These are phyloP conservation scores for Mycena latifolia DNA, from an alignment of 768 basidiomycete species.

Conservation along the genomic window DNA sequence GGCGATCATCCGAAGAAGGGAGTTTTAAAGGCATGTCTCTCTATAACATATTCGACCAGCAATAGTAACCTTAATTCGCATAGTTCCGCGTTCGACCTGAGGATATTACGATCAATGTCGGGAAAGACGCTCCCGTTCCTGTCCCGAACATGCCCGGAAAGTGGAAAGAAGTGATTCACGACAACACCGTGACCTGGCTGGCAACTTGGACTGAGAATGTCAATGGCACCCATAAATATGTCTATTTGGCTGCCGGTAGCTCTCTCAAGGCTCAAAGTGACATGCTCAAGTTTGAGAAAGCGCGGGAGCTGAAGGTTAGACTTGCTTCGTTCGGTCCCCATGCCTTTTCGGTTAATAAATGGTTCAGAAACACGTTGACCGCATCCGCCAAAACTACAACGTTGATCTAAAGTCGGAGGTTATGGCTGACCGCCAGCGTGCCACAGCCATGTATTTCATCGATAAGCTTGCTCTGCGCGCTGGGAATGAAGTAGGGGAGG, in stretches of 20 bases:
- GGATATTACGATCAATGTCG: constrained; percentile 97
- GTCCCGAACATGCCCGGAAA: constrained; percentile 92
- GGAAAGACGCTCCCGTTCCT: constrained; percentile 78
- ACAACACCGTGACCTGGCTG: constrained; percentile 98
- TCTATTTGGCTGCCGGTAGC: constrained; percentile 96
- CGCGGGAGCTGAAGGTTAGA: constrained; percentile 91
- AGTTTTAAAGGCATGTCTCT: constrained; percentile 80
- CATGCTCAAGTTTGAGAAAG: constrained; percentile 98
- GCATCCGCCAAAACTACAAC: constrained; percentile 91
- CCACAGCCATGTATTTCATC: constrained; percentile 99
- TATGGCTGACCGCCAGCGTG: constrained; percentile 95
- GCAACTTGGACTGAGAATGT: constrained; percentile 99
- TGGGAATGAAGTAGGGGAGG: constrained; percentile 99
- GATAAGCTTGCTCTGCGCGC: constrained; percentile 97
- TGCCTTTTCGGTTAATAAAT: background rate
- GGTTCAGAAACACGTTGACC: constrained; percentile 86
- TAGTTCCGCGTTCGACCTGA: constrained; percentile 92
- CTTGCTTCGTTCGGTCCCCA: background rate
- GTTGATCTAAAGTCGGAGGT: constrained; percentile 90
- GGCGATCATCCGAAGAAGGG: constrained; percentile 99
- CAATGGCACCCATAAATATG: constrained; percentile 96
- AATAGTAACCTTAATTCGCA: constrained; percentile 16
- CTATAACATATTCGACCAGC: background rate
- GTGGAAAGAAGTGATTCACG: constrained; percentile 91
- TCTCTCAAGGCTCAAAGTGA: constrained; percentile 99